phyloP scores from a whole-genome alignment of 2,329 filamentous ascomycete genomes.

The Beauveria sp. region DNA sequence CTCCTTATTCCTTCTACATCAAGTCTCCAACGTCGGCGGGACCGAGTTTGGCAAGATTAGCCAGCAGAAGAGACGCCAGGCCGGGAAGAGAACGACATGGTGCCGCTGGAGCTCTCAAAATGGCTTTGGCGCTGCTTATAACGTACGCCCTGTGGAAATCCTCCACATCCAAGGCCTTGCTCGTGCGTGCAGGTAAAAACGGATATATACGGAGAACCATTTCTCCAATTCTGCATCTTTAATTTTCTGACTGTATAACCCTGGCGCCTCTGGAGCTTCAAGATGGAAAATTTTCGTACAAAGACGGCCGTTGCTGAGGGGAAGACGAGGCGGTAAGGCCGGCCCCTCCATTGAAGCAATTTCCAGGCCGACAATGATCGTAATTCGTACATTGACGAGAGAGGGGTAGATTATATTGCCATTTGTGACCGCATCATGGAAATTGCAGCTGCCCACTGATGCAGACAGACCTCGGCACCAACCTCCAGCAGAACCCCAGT shows the following conservation, averaged over 20 bases:
- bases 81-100: background rate
- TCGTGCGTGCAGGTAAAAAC: background rate
- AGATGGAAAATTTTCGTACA: background rate
- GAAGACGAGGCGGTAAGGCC: slow-evolving; percentile 4
- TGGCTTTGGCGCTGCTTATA: background rate
- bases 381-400: background rate
- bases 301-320: background rate
- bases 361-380: background rate
- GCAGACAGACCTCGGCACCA: background rate
- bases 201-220: background rate
- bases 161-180: background rate
- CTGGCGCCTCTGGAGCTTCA: background rate
- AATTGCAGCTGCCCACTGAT: background rate
- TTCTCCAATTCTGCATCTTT: background rate
- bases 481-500: background rate
- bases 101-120: background rate
- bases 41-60: background rate
- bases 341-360: background rate
- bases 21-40: background rate
- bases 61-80: background rate
- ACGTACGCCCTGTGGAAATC: slow-evolving; percentile 6
- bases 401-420: background rate
- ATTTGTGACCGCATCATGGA: background rate
- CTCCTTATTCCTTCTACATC: background rate
- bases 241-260: background rate